Percentiles rank a stretch among this genome's conserved stretches.
These are phyloP conservation scores for Aegilops longissima DNA, from an alignment of 176 grass and related monocot species.

Conservation along the genomic window DNA sequence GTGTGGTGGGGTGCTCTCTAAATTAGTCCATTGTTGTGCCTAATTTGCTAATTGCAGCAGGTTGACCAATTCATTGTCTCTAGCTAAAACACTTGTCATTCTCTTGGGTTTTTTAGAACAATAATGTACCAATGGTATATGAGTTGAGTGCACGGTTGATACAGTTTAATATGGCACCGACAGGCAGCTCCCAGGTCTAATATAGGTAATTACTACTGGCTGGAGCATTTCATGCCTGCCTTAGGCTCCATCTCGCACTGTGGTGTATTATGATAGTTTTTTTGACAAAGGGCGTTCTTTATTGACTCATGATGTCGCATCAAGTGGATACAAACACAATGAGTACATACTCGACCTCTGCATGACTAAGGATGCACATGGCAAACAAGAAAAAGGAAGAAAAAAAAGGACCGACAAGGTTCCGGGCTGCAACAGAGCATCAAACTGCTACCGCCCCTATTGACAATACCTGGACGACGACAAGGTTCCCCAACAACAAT, in stretches of 20 bases:
- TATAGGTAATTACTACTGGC: background rate
- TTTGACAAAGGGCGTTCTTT: too few species aligned
- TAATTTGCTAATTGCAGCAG: slow-evolving; percentile 12
- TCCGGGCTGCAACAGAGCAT: too few species aligned
- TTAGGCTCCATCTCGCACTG: background rate
- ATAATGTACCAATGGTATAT: background rate
- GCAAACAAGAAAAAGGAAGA: too few species aligned
- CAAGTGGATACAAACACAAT: too few species aligned
- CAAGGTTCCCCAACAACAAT: too few species aligned
- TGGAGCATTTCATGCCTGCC: background rate
- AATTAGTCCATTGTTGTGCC: background rate
- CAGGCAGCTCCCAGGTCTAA: slow-evolving; percentile 3
- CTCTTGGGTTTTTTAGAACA: background rate
- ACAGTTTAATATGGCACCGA: slow-evolving; percentile 10
- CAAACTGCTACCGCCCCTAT: too few species aligned
- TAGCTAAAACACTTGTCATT: background rate
- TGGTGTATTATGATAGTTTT: background rate
- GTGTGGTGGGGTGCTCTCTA: background rate
- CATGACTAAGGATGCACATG: too few species aligned
- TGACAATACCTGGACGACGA: too few species aligned
- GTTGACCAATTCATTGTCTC: slow-evolving; percentile 10
- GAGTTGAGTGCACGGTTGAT: background rate
- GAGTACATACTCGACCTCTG: too few species aligned
- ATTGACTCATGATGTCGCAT: too few species aligned
- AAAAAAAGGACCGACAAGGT: too few species aligned